Evolutionary conservation across 257 asterid genomes (phyloP), one percentile per base, ranked within the genome.

Genomic region (Lantana camara): DNA sequence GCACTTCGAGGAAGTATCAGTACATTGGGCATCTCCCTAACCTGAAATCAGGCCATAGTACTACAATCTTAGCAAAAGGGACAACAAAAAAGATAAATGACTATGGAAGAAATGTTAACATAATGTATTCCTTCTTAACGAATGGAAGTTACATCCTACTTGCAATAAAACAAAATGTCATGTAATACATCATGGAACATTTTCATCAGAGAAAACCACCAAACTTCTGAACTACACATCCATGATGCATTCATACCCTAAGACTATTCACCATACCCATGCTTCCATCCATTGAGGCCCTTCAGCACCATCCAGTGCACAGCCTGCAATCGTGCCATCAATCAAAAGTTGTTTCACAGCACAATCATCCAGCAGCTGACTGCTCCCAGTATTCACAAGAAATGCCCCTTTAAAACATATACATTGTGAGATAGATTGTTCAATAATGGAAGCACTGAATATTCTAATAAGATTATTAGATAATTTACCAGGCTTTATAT

Each of bases 221-320:
- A 46, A 57, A 60, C 68, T 38, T 75, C 75, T 68, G 50, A 75
- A 67, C 53, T 52, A 60, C 65, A 75, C 59, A 68, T 62, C 82
- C 70, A 61, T 63, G 63, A 72, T 54, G 70, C 78, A 74, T 56
- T 77, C 85, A 86, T 81, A 90, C 85, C 88, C 95, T 72, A 85
- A 80, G 56, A 73, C 79, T 83, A 85, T 66, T 69, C 84, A n/a
- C n/a, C n/a, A n/a, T n/a, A 86, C 99, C 99, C 99, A 95, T 76
- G 99, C 99, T 85, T 95, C 99, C 99, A 95, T 95, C 99, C 99
- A 95, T 73, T 95, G 99, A 50, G 99, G 99, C 74, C 99, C 99
- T 82, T 95, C 99, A 72, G 98, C 98, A 66, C 99, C 99, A 79
- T 95, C 99, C 65, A 95, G 80, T 65, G 99, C 99, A 75, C 98